Base-by-base conservation (phyloP, 2,329 filamentous ascomycete species). In the Aspergillus quadrilineatus region DNA sequence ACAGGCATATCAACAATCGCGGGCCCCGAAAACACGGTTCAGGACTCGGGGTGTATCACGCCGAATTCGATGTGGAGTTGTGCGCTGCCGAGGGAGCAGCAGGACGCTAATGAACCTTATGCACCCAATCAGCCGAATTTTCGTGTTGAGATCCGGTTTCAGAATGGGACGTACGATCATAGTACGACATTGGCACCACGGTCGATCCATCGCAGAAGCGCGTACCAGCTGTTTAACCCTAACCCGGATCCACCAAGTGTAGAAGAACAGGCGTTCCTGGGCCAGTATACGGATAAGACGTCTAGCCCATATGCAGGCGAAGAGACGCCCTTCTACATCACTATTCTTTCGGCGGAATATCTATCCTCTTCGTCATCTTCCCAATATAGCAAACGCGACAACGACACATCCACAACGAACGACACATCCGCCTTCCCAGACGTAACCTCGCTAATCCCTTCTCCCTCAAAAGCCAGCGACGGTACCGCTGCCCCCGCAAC, bases 241-340 rank as follows among this genome's bases (percentile, higher is more conserved):
- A 75, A 73, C 9, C 80, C 81, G 14, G 60, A 68, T n/a, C 71
- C 80, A 4, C 81, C 81, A 14, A 75, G 69, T 29, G 77, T 84
- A 28, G 77, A 84, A 39, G 92, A 97, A 58, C 88, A 90, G 73
- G 82, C 78, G 60, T 96, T 97, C 67, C 73, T 97, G 6, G 92
- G 92, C 4, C 89, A 92, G 68, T 92, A 90, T 0, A 96, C 92
- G 0, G 93, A 97, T 66, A 81, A 82, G 0, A 85, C 90, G 59
- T 78, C 82, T 10, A 80, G 81, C 66, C 82, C 86, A 4, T 96
- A 93, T 71, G 86, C 87, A 1, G 92, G 92, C 61, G 92, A 96
- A 74, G 82, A 87, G 7, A 95, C 93, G 0, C 92, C 93, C 0
- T 96, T 97, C 73, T 96, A 88, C 71, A 89, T 96, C 63, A 90